Base-by-base conservation (phyloP, 2,329 filamentous ascomycete species). In the Fusarium ramigenum region DNA sequence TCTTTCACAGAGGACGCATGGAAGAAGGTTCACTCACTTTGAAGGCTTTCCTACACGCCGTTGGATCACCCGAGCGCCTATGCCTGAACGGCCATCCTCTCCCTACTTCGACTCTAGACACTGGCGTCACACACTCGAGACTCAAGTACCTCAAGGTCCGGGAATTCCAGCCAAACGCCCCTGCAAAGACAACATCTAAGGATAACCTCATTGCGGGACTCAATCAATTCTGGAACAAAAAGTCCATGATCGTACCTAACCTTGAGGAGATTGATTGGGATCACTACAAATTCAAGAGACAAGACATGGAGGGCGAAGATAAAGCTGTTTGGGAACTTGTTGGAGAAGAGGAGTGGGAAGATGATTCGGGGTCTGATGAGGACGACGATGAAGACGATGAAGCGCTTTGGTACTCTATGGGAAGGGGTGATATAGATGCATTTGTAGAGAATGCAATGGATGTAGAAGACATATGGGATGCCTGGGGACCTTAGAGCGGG, bases 271-370 rank as follows among this genome's bases (percentile, higher is more conserved):
- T 73, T 15, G 70, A 73, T 23, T 67, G 70, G 61, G 70, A 73
- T 18, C 66, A 71, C 43, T 73, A 73, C 43, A 57, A 47, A 10
- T 73, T 72, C n/a, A 50, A 64, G n/a, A 52, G 70, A 8, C 21
- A 70, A 28, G 39, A 70, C 16, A 62, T 72, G 10, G 64, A 68
- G 14, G 63, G 52, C 1, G 70, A 72, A 11, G 52, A 73, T 1
- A 70, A 59, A 12, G 60, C 60, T 25, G 52, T 72, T 7, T 72
- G 70, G 70, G 40, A 32, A 9, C 52, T 72, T 19, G 25, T 59
- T 28, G 66, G 66, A 4, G 70, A 72, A 32, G 70, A 72, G 1
- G 60, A 73, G 11, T 72, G 70, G 70, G 70, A 73, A 30, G 70
- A 72, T 19, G 69, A 72, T 7, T 69, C 66, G 9, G 63, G 28